phyloP scores from a whole-genome alignment of 2,329 filamentous ascomycete species.

The Penicillium sp. region DNA sequence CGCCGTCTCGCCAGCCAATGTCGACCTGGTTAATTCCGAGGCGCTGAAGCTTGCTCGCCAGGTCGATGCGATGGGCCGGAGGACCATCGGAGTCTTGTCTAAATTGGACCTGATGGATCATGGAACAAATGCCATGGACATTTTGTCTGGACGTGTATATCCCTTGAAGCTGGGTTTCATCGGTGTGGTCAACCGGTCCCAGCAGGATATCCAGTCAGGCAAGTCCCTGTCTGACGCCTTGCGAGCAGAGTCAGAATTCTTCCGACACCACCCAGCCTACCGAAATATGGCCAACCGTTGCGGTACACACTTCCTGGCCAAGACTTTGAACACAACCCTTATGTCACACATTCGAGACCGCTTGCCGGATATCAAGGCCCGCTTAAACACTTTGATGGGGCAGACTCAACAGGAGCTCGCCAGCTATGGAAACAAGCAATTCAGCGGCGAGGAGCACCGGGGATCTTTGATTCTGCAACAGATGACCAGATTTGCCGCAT shows the following conservation, averaged over 20 bases:
- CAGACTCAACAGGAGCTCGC: slow-evolving; percentile 98
- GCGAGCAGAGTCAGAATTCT: slow-evolving; percentile 88
- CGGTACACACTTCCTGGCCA: slow-evolving; percentile 90
- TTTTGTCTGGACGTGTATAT: slow-evolving; percentile 95
- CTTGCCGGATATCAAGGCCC: slow-evolving; percentile 95
- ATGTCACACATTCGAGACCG: slow-evolving; percentile 97
- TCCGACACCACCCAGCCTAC: slow-evolving; percentile 95
- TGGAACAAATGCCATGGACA: slow-evolving; percentile 95
- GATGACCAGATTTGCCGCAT: slow-evolving; percentile 97
- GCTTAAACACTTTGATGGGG: slow-evolving; percentile 98
- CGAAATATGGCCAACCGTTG: slow-evolving; percentile 92
- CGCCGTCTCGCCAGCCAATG: slow-evolving; percentile 94
- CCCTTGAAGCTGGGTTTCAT: slow-evolving; percentile 97
- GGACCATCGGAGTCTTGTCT: slow-evolving; percentile 95
- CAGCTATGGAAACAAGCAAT: slow-evolving; percentile 96
- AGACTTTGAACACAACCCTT: slow-evolving; percentile 89
- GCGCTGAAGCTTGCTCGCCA: slow-evolving; percentile 94
- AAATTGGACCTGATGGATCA: slow-evolving; percentile 99
- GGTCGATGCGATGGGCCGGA: slow-evolving; percentile 89
- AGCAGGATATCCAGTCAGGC: slow-evolving; percentile 95
- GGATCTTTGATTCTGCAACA: slow-evolving; percentile 93
- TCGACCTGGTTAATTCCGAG: slow-evolving; percentile 98
- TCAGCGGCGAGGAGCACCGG: slow-evolving; percentile 94
- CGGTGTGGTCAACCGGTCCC: slow-evolving; percentile 94
- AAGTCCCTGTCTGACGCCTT: slow-evolving; percentile 94